Percentiles rank a stretch among this genome's conserved stretches.
Conservation (phyloP, 306 rosid species). For the Glycine latifolia region DNA sequence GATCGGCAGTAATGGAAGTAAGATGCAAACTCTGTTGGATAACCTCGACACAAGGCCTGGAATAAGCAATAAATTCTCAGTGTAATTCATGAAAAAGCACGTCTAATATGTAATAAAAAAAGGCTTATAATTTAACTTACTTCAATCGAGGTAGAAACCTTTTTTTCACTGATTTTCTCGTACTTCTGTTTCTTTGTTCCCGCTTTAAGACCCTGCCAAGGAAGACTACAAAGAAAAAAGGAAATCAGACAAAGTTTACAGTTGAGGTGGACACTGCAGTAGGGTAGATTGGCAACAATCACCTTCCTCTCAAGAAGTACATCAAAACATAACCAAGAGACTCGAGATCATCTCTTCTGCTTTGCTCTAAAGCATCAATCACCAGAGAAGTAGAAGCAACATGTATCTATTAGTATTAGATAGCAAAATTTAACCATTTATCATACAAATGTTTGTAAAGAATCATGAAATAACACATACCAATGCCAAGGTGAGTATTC, state of each 20-base stretch:
- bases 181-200: slow-evolving; percentile 97
- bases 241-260: slow-evolving; percentile 45
- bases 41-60: slow-evolving; percentile 93
- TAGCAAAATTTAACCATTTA: slow-evolving; percentile 33
- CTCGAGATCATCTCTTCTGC: slow-evolving; percentile 99
- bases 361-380: slow-evolving; percentile 72
- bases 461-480: slow-evolving; percentile 50
- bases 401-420: slow-evolving; percentile 42
- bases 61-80: slow-evolving; percentile 52
- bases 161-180: slow-evolving; percentile 92
- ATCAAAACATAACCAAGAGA: slow-evolving; percentile 96
- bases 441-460: slow-evolving; percentile 31
- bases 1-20: slow-evolving; percentile 98
- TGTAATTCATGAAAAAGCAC: slow-evolving; percentile 16
- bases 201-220: slow-evolving; percentile 99
- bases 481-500: slow-evolving; percentile 97
- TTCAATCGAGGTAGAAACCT: slow-evolving; percentile 93
- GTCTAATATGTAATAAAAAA: slow-evolving; percentile 2
- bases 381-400: slow-evolving; percentile 49
- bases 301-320: slow-evolving; percentile 97
- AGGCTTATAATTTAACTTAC: slow-evolving; percentile 50
- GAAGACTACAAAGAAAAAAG: slow-evolving; percentile 69
- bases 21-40: slow-evolving; percentile 96
- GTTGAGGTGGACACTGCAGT: slow-evolving; percentile 34
- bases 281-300: slow-evolving; percentile 50